phyloP scores from a whole-genome alignment of 225 moss, liverwort and hornwort species.

The Pseudisothecium myosuroides region DNA sequence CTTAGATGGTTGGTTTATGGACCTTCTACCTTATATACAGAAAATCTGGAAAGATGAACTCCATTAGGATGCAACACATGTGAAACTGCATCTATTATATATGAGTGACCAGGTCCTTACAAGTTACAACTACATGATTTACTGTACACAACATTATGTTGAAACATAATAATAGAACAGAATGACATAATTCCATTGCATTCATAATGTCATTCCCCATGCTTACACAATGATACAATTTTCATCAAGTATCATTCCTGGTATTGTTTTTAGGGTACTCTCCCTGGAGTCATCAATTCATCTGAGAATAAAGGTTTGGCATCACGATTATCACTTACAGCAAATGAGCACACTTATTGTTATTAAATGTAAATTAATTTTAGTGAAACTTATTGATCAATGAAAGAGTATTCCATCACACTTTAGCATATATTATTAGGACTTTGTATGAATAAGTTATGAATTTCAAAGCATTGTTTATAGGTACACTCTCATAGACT shows the following conservation, averaged over 20 bases:
- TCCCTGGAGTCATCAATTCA: neutral
- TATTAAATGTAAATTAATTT: neutral
- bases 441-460: neutral
- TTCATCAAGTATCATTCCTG: neutral
- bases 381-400: neutral
- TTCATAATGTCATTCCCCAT: neutral
- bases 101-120: no score
- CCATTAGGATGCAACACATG: no score
- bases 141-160: no score
- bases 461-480: neutral
- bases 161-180: neutral
- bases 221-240: neutral
- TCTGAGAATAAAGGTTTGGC: no score
- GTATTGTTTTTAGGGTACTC: no score
- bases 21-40: no score
- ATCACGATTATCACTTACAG: neutral
- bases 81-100: no score
- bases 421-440: neutral
- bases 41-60: no score
- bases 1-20: no score
- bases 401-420: neutral
- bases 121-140: no score
- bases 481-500: neutral
- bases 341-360: neutral
- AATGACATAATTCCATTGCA: neutral